Conservation (phyloP, 164 flowering plant genomes). For the Vitis riparia region DNA sequence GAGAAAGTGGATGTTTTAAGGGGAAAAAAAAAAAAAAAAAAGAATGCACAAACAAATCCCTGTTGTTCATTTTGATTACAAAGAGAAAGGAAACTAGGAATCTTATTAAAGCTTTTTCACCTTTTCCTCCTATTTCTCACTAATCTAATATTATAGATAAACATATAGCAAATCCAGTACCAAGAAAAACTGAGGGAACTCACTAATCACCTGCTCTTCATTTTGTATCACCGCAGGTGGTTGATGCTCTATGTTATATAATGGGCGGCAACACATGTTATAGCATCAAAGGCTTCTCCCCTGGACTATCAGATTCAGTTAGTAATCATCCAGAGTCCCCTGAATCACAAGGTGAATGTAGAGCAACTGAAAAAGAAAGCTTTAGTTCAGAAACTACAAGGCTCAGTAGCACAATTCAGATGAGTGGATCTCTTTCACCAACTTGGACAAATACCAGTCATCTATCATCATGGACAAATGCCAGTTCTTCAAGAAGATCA, state of each 20-base stretch:
- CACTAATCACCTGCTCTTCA: neutral
- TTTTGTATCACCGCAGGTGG: constrained; percentile 18
- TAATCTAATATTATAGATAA: too few relatives aligned
- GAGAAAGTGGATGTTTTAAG: too few relatives aligned
- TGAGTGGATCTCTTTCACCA: neutral
- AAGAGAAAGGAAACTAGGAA: too few relatives aligned
- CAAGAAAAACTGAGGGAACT: neutral
- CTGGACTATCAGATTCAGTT: constrained; percentile 19
- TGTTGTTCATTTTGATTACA: too few relatives aligned
- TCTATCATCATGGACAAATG: constrained; percentile 1
- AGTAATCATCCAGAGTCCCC: constrained; percentile 7
- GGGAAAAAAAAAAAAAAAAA: too few relatives aligned
- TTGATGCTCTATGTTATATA: constrained; percentile 12
- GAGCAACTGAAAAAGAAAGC: neutral
- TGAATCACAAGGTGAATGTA: constrained; percentile 6
- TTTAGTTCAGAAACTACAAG: constrained; percentile 1
- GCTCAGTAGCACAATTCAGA: neutral
- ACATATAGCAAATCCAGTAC: too few relatives aligned
- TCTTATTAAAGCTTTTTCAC: too few relatives aligned
- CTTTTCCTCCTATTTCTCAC: too few relatives aligned
- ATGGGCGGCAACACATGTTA: constrained; percentile 9
- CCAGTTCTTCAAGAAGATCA: neutral
- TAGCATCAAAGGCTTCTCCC: constrained; percentile 16
- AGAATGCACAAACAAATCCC: too few relatives aligned
- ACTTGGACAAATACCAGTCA: neutral